Evolutionary conservation across 768 basidiomycete genomes (phyloP).

Genomic region (Auricularia auricula-judae): DNA sequence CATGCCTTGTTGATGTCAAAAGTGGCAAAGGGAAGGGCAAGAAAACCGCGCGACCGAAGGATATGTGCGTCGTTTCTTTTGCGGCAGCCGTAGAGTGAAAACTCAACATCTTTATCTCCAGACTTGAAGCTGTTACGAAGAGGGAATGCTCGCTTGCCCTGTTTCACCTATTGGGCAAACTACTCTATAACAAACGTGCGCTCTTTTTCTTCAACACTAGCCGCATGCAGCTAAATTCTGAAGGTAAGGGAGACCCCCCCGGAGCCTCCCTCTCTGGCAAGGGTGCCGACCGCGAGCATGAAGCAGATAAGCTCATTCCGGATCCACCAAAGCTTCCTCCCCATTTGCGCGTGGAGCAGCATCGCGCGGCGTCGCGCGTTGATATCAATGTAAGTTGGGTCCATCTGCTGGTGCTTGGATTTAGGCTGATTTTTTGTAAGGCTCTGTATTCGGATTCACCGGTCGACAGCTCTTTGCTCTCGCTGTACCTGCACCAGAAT

Average conservation of each 20-base stretch:
- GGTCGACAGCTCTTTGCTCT: slow-evolving; percentile 82
- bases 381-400: slow-evolving; percentile 52
- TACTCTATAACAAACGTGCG: slow-evolving; percentile 91
- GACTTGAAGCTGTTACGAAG: slow-evolving; percentile 64
- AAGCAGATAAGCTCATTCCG: slow-evolving; percentile 40
- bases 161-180: slow-evolving; percentile 89
- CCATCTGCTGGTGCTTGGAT: too few species aligned
- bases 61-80: slow-evolving; percentile 3
- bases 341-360: slow-evolving; percentile 43
- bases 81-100: too few species aligned
- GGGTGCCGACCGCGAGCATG: slow-evolving; percentile 51
- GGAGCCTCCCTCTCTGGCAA: slow-evolving; percentile 43
- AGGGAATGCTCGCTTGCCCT: slow-evolving; percentile 79
- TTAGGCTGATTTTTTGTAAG: slow-evolving; percentile 24
- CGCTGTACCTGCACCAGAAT: slow-evolving; percentile 90
- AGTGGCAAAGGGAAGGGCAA: slow-evolving; percentile 14
- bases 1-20: slow-evolving; percentile 37
- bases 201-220: background rate
- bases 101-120: slow-evolving; percentile 6
- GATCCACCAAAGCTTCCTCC: slow-evolving; percentile 47
- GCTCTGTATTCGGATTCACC: slow-evolving; percentile 72
- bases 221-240: slow-evolving; percentile 2
- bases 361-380: slow-evolving; percentile 60
- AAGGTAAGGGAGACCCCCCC: slow-evolving; percentile 69
- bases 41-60: slow-evolving; percentile 22